Evolutionary conservation across 2,329 filamentous ascomycete species (phyloP).

Genomic region (Colletotrichum cereale): DNA sequence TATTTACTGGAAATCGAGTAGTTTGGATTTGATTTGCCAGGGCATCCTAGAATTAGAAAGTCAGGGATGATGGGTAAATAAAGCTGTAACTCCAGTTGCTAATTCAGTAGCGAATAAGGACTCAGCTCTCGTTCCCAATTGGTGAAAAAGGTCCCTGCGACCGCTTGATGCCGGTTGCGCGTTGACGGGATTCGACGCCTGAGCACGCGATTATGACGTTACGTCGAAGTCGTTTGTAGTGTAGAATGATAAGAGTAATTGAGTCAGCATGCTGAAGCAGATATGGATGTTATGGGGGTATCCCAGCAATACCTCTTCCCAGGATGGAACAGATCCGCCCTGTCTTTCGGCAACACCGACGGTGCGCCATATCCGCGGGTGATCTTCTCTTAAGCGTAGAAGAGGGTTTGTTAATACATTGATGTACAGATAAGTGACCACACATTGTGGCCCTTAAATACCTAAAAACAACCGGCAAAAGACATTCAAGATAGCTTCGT

Average conservation of each 20-base stretch:
- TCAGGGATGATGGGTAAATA: too few species aligned
- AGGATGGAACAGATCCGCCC: not conserved
- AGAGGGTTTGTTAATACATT: not conserved
- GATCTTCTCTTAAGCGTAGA: not conserved
- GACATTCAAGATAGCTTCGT: not conserved
- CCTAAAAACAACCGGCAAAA: not conserved
- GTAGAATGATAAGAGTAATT: not conserved
- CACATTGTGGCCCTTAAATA: not conserved
- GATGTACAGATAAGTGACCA: not conserved
- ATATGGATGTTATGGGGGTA: too few species aligned
- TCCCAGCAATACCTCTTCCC: not conserved
- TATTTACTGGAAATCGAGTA: too few species aligned
- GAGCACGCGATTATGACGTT: not conserved
- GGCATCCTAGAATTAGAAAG: too few species aligned
- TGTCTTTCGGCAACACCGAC: not conserved
- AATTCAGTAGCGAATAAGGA: not conserved
- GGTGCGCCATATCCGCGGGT: not conserved
- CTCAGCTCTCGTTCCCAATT: not conserved
- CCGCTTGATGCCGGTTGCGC: not conserved
- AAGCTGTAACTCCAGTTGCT: too few species aligned
- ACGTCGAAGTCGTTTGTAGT: not conserved
- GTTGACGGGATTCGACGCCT: not conserved
- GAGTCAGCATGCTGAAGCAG: too few species aligned
- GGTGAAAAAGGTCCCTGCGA: not conserved
- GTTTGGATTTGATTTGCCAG: too few species aligned